These are phyloP conservation scores for Botrytis paeoniae DNA, from an alignment of 2,329 filamentous ascomycete genomes.

Conservation along the genomic window DNA sequence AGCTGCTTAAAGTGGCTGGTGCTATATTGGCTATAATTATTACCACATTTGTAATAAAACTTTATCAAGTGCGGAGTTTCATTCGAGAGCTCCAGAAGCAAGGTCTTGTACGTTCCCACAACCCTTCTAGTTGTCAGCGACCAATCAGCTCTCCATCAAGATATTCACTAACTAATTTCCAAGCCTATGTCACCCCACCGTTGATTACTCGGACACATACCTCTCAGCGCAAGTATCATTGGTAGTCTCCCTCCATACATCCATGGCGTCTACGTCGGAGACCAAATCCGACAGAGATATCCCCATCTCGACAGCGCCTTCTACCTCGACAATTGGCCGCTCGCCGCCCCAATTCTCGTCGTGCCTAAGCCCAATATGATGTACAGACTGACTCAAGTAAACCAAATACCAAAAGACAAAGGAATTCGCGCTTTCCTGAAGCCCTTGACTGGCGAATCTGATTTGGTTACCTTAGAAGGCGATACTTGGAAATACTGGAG, in stretches of 20 bases:
- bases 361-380: conserved; percentile 22
- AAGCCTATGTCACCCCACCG: conserved; percentile 3
- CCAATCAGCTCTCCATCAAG: not conserved
- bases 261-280: not conserved
- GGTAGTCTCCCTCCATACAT: not conserved
- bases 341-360: conserved; percentile 16
- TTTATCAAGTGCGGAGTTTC: not conserved
- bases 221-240: conserved; percentile 2
- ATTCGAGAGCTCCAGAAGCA: not conserved
- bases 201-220: conserved; percentile 5
- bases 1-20: not conserved
- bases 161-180: not conserved
- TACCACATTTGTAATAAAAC: not conserved
- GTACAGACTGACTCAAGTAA: conserved; percentile 13
- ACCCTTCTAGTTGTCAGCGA: not conserved
- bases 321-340: conserved; percentile 21
- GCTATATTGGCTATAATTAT: not conserved
- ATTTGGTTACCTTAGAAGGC: conserved; percentile 17
- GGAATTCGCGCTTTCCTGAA: conserved; percentile 1
- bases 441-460: conserved; percentile 5
- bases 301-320: conserved; percentile 11
- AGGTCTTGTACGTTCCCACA: not conserved
- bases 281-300: conserved; percentile 7
- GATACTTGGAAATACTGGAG: conserved; percentile 20
- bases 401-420: conserved; percentile 15